A percentile compares a stretch with the other conserved stretches of the same genome.
phyloP scores from a whole-genome alignment of 352 stramenopile genomes.

The Pythium brachiatum region DNA sequence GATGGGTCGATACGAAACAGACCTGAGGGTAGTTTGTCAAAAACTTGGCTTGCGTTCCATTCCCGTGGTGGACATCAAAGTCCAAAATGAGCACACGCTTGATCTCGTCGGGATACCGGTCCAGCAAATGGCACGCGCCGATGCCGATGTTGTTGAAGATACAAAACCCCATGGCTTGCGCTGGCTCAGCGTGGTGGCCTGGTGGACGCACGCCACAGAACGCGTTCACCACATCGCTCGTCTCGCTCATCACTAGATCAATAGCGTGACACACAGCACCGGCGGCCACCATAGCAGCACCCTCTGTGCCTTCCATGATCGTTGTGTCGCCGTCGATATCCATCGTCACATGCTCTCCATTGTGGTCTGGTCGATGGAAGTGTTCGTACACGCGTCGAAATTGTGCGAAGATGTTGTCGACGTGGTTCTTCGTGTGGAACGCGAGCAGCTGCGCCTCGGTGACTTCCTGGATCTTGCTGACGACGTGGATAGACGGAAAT shows the following conservation, averaged over 20 bases:
- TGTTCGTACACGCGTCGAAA: slow-evolving; percentile 16
- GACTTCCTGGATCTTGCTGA: slow-evolving; percentile 23
- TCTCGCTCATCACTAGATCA: slow-evolving; percentile 36
- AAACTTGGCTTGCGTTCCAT: slow-evolving; percentile 84
- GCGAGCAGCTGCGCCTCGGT: slow-evolving; percentile 30
- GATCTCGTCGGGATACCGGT: slow-evolving; percentile 40
- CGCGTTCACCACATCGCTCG: slow-evolving; percentile 26
- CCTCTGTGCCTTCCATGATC: slow-evolving; percentile 30
- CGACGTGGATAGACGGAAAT: slow-evolving; percentile 26
- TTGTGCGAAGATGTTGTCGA: slow-evolving; percentile 27
- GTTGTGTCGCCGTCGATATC: slow-evolving; percentile 41
- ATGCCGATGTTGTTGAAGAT: slow-evolving; percentile 87
- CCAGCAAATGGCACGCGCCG: slow-evolving; percentile 54
- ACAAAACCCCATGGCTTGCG: slow-evolving; percentile 77
- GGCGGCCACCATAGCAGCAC: slow-evolving; percentile 31
- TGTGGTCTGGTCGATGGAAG: neutral
- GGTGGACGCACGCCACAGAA: slow-evolving; percentile 73
- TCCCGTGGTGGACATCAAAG: slow-evolving; percentile 91
- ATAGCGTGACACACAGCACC: slow-evolving; percentile 40
- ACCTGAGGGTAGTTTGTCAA: slow-evolving; percentile 54
- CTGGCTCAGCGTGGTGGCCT: slow-evolving; percentile 80
- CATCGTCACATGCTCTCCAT: neutral
- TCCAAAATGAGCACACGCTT: slow-evolving; percentile 73
- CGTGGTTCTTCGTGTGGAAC: slow-evolving; percentile 35
- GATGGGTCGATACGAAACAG: slow-evolving; percentile 37